phyloP scores from a whole-genome alignment of 2,329 filamentous ascomycete genomes.

The Monosporascus cannonballus region DNA sequence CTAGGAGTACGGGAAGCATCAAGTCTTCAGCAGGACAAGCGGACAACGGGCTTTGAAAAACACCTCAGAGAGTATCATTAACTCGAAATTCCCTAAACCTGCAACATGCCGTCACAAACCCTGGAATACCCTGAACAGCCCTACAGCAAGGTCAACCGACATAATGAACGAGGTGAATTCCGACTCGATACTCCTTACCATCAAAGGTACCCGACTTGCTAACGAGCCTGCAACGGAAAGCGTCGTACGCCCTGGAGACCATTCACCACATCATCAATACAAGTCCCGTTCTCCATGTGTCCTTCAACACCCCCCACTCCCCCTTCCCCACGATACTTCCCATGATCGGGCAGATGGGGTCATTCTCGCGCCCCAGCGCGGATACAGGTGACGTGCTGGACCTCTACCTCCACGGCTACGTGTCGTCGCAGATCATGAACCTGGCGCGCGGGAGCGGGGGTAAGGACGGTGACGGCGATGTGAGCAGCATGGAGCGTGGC shows the following conservation, averaged over 20 bases:
- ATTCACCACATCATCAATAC: conserved; percentile 73
- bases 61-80: too few relatives aligned
- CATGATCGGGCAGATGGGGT: conserved; percentile 81
- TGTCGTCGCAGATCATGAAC: conserved; percentile 71
- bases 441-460: conserved; percentile 35
- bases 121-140: conserved; percentile 58
- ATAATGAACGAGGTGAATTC: conserved; percentile 53
- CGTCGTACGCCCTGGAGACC: conserved; percentile 62
- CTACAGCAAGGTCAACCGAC: conserved; percentile 61
- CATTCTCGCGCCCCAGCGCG: conserved; percentile 57
- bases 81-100: not conserved
- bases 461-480: conserved; percentile 5
- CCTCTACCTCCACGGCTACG: conserved; percentile 79
- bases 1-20: too few relatives aligned
- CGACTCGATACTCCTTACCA: too few relatives aligned
- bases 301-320: conserved; percentile 59
- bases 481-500: conserved; percentile 35
- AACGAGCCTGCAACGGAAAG: conserved; percentile 32
- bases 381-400: conserved; percentile 60
- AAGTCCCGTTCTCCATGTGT: conserved; percentile 71
- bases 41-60: too few relatives aligned
- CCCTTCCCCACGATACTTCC: conserved; percentile 74
- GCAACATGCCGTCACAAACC: conserved; percentile 35
- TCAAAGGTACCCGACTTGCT: conserved; percentile 1
- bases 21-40: too few relatives aligned